phyloP scores from a whole-genome alignment of 768 basidiomycete genomes.

The Rhizopogon vulgaris region DNA sequence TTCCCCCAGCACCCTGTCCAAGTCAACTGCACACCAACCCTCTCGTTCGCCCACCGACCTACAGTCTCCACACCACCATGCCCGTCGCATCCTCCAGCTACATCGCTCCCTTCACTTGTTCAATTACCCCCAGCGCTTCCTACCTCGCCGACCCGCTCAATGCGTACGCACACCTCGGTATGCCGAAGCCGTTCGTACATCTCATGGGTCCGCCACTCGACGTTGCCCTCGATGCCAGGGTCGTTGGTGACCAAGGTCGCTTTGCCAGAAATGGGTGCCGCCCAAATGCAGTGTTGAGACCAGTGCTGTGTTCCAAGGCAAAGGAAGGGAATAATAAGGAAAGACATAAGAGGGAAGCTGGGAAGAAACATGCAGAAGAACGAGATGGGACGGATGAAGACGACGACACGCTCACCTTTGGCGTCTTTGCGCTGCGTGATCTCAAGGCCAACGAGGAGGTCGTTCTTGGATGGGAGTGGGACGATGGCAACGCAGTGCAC shows the following conservation, averaged over 20 bases:
- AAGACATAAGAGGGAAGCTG: slow-evolving; percentile 4
- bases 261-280: slow-evolving; percentile 48
- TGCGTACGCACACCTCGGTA: slow-evolving; percentile 76
- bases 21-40: slow-evolving; percentile 23
- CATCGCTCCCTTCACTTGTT: slow-evolving; percentile 58
- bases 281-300: slow-evolving; percentile 41
- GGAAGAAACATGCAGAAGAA: slow-evolving; percentile 14
- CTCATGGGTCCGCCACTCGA: slow-evolving; percentile 72
- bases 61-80: slow-evolving; percentile 58
- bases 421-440: slow-evolving; percentile 72
- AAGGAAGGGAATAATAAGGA: slow-evolving; percentile 12
- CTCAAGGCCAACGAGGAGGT: slow-evolving; percentile 80
- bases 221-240: slow-evolving; percentile 74
- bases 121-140: slow-evolving; percentile 56
- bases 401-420: slow-evolving; percentile 54
- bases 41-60: slow-evolving; percentile 49
- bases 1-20: slow-evolving; percentile 17
- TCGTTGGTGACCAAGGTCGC: slow-evolving; percentile 61
- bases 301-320: slow-evolving; percentile 31
- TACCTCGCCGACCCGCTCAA: slow-evolving; percentile 82
- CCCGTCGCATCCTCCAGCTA: slow-evolving; percentile 49
- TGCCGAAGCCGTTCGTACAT: slow-evolving; percentile 81
- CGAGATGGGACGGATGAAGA: slow-evolving; percentile 15
- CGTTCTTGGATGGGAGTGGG: slow-evolving; percentile 94
- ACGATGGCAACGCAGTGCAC: slow-evolving; percentile 85